Evolutionary conservation across 805 yeast genomes (phyloP), one percentile per base, ranked within the genome.

Genomic region (Torulaspora indica): DNA sequence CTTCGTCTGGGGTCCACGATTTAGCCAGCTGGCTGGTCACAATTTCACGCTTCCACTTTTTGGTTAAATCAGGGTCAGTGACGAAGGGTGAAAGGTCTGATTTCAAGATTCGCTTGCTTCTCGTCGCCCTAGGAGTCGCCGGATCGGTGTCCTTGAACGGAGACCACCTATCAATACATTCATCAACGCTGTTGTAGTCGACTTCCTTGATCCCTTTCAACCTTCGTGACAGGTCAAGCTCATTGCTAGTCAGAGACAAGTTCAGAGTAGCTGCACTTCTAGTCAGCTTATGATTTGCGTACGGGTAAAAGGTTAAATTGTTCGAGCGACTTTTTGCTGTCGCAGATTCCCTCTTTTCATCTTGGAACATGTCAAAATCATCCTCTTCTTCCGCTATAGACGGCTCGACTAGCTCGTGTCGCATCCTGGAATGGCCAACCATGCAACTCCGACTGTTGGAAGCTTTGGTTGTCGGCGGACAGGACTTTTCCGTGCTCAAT

Each of bases 261-360:
- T 77, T 77, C 48, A 77, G 55, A 8, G 76, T 61, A 1, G 79
- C 80, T 1, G 71, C 75, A 66, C 80, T 75, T 61, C 82, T 68
- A 48, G 79, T 71, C 29, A 77, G 47, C 13, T 53, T 59, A 30
- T 58, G 55, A 36, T 55, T 58, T 13, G 62, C 49, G 42, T 57
- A 60, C 2, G 66, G 62, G 36, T 53, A 58, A 31, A 61, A 61
- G 18, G 57, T 54, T 34, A 61, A 45, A 31, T 57, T 56, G 40
- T 60, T 60, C 1, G 58, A 47, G 12, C 47, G 35, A 15, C 40
- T 39, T 4, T 25, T 38, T 4, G 36, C 6, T 4, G 20, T 9
- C 6, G 18, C 14, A 2, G 27, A 34, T 8, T 31, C 36, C 2
- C 35, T 41, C 18, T 29, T 34, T 12, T 38, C 51, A 8, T 40